Base-by-base conservation (phyloP, 768 basidiomycete genomes). In the Mycena rosella region DNA sequence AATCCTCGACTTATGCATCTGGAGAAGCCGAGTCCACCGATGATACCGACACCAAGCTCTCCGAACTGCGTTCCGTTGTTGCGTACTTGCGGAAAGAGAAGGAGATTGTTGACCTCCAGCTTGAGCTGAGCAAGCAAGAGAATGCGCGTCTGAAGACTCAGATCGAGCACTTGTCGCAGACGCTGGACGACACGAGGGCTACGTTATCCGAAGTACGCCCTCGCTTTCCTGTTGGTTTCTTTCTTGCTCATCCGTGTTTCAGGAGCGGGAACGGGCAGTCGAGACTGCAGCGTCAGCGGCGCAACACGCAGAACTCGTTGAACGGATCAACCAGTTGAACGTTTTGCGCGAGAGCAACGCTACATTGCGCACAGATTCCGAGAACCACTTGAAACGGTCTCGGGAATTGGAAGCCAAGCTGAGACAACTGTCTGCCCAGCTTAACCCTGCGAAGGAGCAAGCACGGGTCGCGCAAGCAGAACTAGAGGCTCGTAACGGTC, bases 291-390 rank as follows among this genome's bases (percentile, higher is more conserved):
- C 90, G 0, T 93, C 92, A 1, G 89, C 92, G 36, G 84, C 91
- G 3, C 93, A 96, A 71, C 95, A 96, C 68, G 87, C 89, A 18
- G 94, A 96, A 74, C 87, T 96, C 56, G 81, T 96, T 54, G 93
- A 95, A 77, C 86, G 91, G 68, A 95, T 96, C 78, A 93, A 94
- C 68, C 93, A 96, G 70, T 85, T 95, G 67, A 95, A 94, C 62
- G 87, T 96, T 59, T 80, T 96, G 3, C 88, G 94, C 40, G 95
- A 96, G 78, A 95, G 94, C 81, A 96, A 96, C 74, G 89, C 91
- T 0, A 95, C 93, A 2, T 84, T 96, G 0, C 89, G 95, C 63
- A 83, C 90, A 34, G 94, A 96, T 61, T 88, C 86, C 70, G 92
- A 94, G 67, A 83, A 81, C n/a, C 85, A 93, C 68, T 77, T 85